phyloP scores from a whole-genome alignment of 352 stramenopile genomes.

The Phytopythium sindhum region DNA sequence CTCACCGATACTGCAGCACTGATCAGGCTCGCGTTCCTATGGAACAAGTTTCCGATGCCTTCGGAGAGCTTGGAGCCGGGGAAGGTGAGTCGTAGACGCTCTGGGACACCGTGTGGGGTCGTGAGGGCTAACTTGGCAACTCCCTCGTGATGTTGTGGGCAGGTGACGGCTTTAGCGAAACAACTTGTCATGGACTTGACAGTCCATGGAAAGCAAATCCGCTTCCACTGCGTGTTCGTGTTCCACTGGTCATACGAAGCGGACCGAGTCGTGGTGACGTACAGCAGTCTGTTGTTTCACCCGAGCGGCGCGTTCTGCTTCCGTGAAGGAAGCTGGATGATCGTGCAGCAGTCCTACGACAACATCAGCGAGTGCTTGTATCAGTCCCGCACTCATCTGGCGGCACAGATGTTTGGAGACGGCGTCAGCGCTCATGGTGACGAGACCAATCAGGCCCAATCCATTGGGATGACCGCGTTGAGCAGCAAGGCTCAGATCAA shows the following conservation, averaged over 20 bases:
- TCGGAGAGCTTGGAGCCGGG: no score
- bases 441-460: neutral
- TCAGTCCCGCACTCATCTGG: neutral
- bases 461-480: neutral
- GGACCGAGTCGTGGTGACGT: neutral
- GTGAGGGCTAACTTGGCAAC: no score
- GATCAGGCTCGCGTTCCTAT: neutral
- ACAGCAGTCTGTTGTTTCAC: neutral
- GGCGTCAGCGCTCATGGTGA: neutral
- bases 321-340: neutral
- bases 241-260: neutral
- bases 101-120: no score
- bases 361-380: neutral
- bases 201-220: neutral
- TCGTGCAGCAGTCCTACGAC: neutral
- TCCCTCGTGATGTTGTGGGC: no score
- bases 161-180: neutral
- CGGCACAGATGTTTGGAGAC: neutral
- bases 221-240: neutral
- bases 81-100: neutral
- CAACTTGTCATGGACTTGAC: neutral
- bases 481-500: neutral
- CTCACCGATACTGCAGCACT: neutral
- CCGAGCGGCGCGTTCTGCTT: constrained; percentile 5
- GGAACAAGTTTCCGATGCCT: neutral